Conservation (phyloP, 768 basidiomycete genomes). For the Leccinum obscurum region DNA sequence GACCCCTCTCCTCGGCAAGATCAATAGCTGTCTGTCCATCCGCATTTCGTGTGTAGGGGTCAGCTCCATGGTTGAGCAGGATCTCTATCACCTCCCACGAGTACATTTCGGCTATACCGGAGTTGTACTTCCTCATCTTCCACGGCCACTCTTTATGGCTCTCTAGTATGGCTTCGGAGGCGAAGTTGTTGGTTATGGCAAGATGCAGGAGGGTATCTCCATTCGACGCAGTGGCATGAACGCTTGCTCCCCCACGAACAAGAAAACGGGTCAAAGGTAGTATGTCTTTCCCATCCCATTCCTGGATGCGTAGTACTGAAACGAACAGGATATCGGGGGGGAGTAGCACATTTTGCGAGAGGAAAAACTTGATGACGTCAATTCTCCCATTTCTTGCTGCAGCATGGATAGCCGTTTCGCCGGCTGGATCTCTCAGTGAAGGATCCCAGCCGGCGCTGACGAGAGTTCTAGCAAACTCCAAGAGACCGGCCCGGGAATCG, state of each 20-base stretch:
- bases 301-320: no score
- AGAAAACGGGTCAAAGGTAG: not conserved
- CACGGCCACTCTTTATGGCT: not conserved
- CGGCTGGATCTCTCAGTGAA: not conserved
- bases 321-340: not conserved
- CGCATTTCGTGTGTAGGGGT: not conserved
- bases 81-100: not conserved
- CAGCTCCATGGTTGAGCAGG: not conserved
- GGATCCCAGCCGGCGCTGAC: slow-evolving; percentile 1
- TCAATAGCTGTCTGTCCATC: not conserved
- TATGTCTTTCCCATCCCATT: not conserved
- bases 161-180: not conserved
- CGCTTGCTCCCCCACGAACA: not conserved
- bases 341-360: not conserved
- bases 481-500: no score
- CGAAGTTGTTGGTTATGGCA: not conserved
- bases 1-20: not conserved
- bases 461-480: not conserved
- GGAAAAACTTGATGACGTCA: not conserved
- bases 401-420: not conserved
- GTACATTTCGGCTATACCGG: no score
- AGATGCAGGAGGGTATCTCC: slow-evolving; percentile 3
- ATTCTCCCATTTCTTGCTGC: not conserved
- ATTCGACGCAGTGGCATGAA: not conserved
- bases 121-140: not conserved